These are phyloP conservation scores for Dioszegia crocea DNA, from an alignment of 768 basidiomycete species.

Conservation along the genomic window DNA sequence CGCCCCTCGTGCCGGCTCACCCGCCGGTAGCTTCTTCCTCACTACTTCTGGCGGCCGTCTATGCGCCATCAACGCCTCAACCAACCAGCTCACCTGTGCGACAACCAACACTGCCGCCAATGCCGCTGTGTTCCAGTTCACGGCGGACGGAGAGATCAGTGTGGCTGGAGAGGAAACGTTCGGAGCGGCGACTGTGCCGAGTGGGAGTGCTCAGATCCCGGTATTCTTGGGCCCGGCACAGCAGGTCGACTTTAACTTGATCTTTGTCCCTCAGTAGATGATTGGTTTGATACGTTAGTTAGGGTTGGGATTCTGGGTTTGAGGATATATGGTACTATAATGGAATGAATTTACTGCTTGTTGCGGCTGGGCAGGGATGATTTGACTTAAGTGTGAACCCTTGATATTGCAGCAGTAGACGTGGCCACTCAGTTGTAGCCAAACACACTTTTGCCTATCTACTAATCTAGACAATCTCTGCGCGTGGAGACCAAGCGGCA, in stretches of 20 bases:
- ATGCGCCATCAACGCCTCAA: not conserved
- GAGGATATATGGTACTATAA: too few species aligned
- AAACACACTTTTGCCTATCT: too few species aligned
- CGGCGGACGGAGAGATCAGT: not conserved
- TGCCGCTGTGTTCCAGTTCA: not conserved
- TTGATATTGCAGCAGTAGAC: too few species aligned
- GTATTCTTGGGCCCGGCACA: not conserved
- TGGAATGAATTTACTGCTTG: too few species aligned
- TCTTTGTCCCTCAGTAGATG: constrained; percentile 1
- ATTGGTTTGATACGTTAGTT: not conserved
- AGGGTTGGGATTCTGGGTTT: too few species aligned
- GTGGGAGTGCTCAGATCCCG: not conserved
- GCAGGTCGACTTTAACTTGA: not conserved
- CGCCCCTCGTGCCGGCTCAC: not conserved
- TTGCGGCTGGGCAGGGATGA: too few species aligned
- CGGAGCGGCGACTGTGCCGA: not conserved
- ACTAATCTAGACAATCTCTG: too few species aligned
- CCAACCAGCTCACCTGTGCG: not conserved
- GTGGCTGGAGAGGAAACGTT: not conserved
- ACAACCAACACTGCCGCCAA: not conserved
- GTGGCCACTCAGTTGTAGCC: too few species aligned
- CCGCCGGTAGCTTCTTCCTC: not conserved
- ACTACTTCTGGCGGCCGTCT: not conserved
- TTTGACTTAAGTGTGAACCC: too few species aligned
- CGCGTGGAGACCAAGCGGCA: too few species aligned